Percentiles rank a stretch among this genome's conserved stretches.
Evolutionary conservation across 108 stramenopile species (phyloP).

Genomic region (Asterionellopsis glacialis): DNA sequence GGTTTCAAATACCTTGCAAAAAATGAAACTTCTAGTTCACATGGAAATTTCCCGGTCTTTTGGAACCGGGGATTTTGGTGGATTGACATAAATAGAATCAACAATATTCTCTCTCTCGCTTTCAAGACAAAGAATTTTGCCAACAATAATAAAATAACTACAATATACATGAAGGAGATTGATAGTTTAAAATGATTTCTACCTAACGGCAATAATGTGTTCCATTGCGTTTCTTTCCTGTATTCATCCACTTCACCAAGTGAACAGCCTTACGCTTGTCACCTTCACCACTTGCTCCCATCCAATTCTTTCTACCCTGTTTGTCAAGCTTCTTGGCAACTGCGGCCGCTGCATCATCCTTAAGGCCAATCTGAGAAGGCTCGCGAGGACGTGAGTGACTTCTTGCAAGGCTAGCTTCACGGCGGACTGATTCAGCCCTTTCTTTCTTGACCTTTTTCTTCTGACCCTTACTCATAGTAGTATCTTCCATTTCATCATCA

Average conservation of each 20-base stretch:
- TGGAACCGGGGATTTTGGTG: too few relatives aligned
- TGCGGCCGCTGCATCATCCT: constrained; percentile 53
- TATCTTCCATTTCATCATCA: constrained; percentile 57
- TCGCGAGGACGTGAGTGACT: constrained; percentile 78
- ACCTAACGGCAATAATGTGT: constrained; percentile 64
- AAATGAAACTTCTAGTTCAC: too few relatives aligned
- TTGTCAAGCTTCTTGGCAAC: constrained; percentile 71
- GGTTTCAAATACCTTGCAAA: too few relatives aligned
- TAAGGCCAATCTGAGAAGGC: constrained; percentile 75
- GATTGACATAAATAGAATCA: too few relatives aligned
- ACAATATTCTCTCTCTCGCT: too few relatives aligned
- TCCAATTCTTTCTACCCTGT: constrained; percentile 58
- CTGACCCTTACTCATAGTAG: constrained; percentile 59
- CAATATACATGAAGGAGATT: too few relatives aligned
- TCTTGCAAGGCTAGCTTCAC: constrained; percentile 57
- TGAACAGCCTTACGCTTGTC: constrained; percentile 86
- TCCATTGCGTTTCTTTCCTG: constrained; percentile 88
- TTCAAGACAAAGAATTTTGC: too few relatives aligned
- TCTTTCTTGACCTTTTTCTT: constrained; percentile 66
- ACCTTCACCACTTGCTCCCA: constrained; percentile 74
- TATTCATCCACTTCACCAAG: constrained; percentile 90
- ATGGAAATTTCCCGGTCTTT: too few relatives aligned
- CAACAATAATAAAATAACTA: too few relatives aligned
- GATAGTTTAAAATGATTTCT: not conserved
- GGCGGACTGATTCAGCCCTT: constrained; percentile 43